A percentile compares a stretch with the other conserved stretches of the same genome.
Evolutionary conservation across 2,329 filamentous ascomycete species (phyloP).

Genomic region (Cladophialophora exuberans): DNA sequence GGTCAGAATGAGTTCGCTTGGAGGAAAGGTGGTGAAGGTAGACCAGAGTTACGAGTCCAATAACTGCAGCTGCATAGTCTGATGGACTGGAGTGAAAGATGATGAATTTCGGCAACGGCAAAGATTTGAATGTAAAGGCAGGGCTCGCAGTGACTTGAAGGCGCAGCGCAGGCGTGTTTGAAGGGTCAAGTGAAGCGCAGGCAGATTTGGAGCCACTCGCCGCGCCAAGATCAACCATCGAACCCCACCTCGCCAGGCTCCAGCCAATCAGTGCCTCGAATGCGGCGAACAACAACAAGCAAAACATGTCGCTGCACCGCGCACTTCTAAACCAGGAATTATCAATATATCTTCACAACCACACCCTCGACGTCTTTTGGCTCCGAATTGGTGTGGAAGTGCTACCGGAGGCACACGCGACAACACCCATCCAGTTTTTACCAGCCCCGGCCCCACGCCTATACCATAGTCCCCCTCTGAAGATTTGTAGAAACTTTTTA

Average conservation of each 20-base stretch:
- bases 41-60: not conserved
- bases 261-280: slow-evolving; percentile 22
- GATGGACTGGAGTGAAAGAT: not conserved
- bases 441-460: not conserved
- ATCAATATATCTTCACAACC: slow-evolving; percentile 18
- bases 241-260: slow-evolving; percentile 13
- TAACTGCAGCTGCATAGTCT: not conserved
- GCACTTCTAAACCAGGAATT: slow-evolving; percentile 27
- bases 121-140: slow-evolving; percentile 2
- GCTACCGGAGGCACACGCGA: slow-evolving; percentile 23
- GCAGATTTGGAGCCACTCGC: slow-evolving; percentile 5
- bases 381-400: slow-evolving; percentile 13
- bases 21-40: not conserved
- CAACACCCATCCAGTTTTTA: slow-evolving; percentile 12
- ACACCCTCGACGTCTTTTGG: not conserved
- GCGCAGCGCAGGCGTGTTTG: slow-evolving; percentile 16
- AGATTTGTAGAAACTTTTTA: slow-evolving; percentile 29
- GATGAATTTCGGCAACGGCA: not conserved
- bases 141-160: no score
- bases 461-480: not conserved
- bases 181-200: slow-evolving; percentile 7
- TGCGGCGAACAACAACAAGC: slow-evolving; percentile 10
- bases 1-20: not conserved
- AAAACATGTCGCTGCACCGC: slow-evolving; percentile 23
- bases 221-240: slow-evolving; percentile 27